phyloP scores from a whole-genome alignment of 306 rosid species.

The Acacia crassicarpa region DNA sequence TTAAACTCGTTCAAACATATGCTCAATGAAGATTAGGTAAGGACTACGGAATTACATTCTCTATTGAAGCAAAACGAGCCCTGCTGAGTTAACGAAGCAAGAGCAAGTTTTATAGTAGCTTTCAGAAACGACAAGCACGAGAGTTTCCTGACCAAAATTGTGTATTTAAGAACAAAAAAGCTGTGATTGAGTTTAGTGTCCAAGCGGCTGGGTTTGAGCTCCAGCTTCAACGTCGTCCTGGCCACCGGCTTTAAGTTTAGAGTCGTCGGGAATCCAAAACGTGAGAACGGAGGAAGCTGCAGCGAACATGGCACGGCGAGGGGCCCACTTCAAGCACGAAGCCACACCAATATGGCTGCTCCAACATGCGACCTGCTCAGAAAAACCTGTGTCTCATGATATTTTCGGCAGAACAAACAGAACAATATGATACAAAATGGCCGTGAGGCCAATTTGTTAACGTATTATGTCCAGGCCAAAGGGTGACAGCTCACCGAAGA shows the following conservation, averaged over 20 bases:
- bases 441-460: neutral
- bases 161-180: neutral
- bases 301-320: constrained; percentile 87
- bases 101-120: neutral
- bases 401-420: neutral
- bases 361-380: constrained; percentile 76
- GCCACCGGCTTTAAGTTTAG: constrained; percentile 40
- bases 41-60: neutral
- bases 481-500: neutral
- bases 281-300: constrained; percentile 93
- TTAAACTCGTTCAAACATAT: neutral
- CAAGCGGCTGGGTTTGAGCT: constrained; percentile 39
- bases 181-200: constrained; percentile 28
- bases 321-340: constrained; percentile 94
- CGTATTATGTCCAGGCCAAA: neutral
- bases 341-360: constrained; percentile 82
- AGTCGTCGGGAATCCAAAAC: constrained; percentile 79
- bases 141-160: neutral
- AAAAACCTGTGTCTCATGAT: constrained; percentile 17
- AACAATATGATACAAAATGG: neutral
- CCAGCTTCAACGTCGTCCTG: constrained; percentile 46
- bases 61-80: neutral
- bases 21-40: neutral
- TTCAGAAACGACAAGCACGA: neutral
- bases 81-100: neutral